Percentiles rank a stretch among this genome's conserved stretches.
phyloP scores from a whole-genome alignment of 345 rosid species.

The Linum lewisii region DNA sequence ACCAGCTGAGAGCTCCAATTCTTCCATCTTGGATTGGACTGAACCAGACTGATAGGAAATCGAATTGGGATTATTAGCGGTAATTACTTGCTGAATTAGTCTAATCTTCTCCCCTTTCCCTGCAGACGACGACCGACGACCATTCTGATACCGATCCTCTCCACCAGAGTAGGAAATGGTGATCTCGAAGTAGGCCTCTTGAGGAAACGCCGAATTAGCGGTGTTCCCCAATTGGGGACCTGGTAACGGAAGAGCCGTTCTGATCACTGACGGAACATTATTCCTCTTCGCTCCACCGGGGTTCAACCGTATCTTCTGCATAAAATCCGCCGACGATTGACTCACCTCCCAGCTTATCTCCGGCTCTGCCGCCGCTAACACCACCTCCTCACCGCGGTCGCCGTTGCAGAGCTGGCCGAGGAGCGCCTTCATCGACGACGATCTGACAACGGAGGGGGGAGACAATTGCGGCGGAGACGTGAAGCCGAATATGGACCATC shows the following conservation, averaged over 20 bases:
- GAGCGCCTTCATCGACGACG: neutral
- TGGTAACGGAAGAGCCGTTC: slow-evolving; percentile 70
- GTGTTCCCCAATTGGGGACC: slow-evolving; percentile 58
- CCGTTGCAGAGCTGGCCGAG: neutral
- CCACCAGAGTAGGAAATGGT: slow-evolving; percentile 36
- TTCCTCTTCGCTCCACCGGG: slow-evolving; percentile 26
- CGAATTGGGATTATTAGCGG: slow-evolving; percentile 19
- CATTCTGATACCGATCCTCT: slow-evolving; percentile 10
- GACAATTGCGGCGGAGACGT: slow-evolving; percentile 26
- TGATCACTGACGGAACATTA: slow-evolving; percentile 50
- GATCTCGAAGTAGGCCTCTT: slow-evolving; percentile 87
- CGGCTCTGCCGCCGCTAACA: slow-evolving; percentile 43
- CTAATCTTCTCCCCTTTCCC: slow-evolving; percentile 58
- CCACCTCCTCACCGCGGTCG: slow-evolving; percentile 10
- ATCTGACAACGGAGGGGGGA: neutral
- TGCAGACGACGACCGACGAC: slow-evolving; percentile 10
- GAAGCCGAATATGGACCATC: slow-evolving; percentile 86
- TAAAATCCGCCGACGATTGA: slow-evolving; percentile 63
- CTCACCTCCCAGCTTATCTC: slow-evolving; percentile 80
- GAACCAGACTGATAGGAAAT: slow-evolving; percentile 44
- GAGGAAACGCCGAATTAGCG: slow-evolving; percentile 53
- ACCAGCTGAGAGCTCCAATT: slow-evolving; percentile 24
- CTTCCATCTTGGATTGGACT: slow-evolving; percentile 37
- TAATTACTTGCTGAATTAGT: slow-evolving; percentile 36
- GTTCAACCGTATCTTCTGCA: slow-evolving; percentile 69